Base-by-base conservation (phyloP, 2,329 filamentous ascomycete species). In the Cercospora sojina region DNA sequence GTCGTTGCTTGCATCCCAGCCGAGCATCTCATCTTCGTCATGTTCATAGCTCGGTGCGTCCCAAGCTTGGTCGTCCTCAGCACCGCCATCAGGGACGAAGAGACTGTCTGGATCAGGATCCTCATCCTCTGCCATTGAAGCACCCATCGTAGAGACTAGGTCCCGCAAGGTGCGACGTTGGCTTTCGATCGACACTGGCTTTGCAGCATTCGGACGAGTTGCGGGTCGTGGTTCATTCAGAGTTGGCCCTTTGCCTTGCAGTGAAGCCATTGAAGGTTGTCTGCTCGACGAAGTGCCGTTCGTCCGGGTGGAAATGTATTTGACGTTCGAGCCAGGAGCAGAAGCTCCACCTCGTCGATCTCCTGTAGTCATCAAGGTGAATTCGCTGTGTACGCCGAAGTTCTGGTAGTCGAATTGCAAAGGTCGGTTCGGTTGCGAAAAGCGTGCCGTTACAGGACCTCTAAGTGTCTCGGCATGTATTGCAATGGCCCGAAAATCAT, bases 351-450 rank as follows among this genome's bases (percentile, higher is more conserved):
- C 80, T 29, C 76, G 79, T 69, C 81, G 80, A 62, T 92, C 90
- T 13, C 91, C 91, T 8, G 90, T 87, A 0, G 91, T 94, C 90
- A 93, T 93, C 67, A 94, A 84, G 51, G 92, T 90, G 72, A 93
- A 93, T 70, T 93, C 89, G 77, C 88, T 91, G 41, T 86, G 80
- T 32, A 93, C 83, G 35, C 88, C 90, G 65, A 90, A 88, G 49
- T 86, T 84, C 25, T 85, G 83, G 74, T 94, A 94, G 53, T 83
- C 86, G 66, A 94, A 84, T 73, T 92, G 89, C 75, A 94, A 85
- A 1, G 91, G 91, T 16, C 86, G 85, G 16, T 87, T 86, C 3
- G 91, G 90, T 27, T 86, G 81, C 1, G 91, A 93, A 78, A 93
- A 93, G 62, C 83, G 83, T 12, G 90, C 89, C 16, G 84, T 85